Evolutionary conservation across 192 early-diverging fungal genomes (phyloP).

Genomic region (Pilobolus umbonatus): DNA sequence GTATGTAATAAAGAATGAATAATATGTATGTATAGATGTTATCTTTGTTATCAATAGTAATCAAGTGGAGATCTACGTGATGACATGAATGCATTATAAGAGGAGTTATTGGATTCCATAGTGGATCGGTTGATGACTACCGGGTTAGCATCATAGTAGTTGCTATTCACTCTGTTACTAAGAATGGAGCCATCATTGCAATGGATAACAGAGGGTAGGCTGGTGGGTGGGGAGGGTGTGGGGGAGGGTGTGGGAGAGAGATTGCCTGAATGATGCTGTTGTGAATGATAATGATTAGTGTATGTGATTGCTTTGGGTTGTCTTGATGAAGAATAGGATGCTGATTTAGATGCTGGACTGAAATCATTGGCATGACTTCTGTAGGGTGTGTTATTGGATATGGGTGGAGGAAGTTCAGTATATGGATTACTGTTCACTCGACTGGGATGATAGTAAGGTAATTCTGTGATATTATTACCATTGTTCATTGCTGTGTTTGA

Average conservation of each 20-base stretch:
- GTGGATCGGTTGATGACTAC: not conserved
- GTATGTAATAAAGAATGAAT: conserved; percentile 1
- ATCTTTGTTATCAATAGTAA: conserved; percentile 6
- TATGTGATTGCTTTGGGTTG: not conserved
- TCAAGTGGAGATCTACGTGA: not conserved
- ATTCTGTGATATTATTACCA: not conserved
- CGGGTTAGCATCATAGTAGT: too few relatives aligned
- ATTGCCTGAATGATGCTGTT: not conserved
- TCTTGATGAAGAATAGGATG: not conserved
- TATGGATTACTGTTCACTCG: not conserved
- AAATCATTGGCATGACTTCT: too few relatives aligned
- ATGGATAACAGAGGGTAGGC: not conserved
- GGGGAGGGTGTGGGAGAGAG: conserved; percentile 1
- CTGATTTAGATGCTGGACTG: not conserved
- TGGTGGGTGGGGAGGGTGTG: conserved; percentile 7
- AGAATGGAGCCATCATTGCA: not conserved
- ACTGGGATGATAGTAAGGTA: not conserved
- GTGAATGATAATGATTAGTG: not conserved
- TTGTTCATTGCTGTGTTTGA: not conserved
- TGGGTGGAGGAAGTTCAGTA: conserved; percentile 7
- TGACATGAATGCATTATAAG: not conserved
- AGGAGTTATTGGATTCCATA: not conserved
- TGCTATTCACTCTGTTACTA: too few relatives aligned
- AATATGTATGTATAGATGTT: conserved; percentile 3
- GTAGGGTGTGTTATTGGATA: not conserved